Evolutionary conservation across 1,139 yeast genomes (phyloP), one percentile per base, ranked within the genome.

Genomic region (Hansenula sp.): DNA sequence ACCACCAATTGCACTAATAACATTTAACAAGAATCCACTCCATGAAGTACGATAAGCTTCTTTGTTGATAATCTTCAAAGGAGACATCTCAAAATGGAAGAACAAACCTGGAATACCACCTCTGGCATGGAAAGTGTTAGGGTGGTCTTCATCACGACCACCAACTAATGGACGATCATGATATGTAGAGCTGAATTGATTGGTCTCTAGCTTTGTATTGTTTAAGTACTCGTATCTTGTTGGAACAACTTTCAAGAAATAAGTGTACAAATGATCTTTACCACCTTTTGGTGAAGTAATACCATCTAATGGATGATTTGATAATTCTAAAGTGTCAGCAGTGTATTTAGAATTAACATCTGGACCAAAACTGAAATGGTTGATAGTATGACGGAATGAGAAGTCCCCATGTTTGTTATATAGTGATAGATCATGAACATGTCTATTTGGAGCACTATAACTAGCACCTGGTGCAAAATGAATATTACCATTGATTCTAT

Each of bases 41-140:
- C 95, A 83, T 1, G 94, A 73, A 60, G 81, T 84, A 30, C 79
- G 76, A 51, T 81, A 84, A 49, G 79, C 81, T 60, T 92, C 95
- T 40, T 78, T 73, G 64, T 90, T 89, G 55, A 90, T 86, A 38
- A 92, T 90, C 61, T 90, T 89, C 68, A 92, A 70, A 9, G 98
- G 96, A 40, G 95, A 83, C 58, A 92, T 89, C 55, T 92, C 98
- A 63, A 90, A 90, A 55, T 82, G 71, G 66, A 92, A 79, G 60
- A 80, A 87, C 7, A 89, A 76, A 3, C 97, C 97, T 0, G 98
- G 97, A 24, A 84, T 70, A 7, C 98, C 98, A 18, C 97, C 97
- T 42, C 77, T 68, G 2, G 82, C 76, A 56, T 92, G 97, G 36
- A 83, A 50, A 1, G 96, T 88, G 59, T 87, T 84, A 39, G 90